phyloP scores from a whole-genome alignment of 176 grass and related monocot genomes.

The Leersia perrieri region DNA sequence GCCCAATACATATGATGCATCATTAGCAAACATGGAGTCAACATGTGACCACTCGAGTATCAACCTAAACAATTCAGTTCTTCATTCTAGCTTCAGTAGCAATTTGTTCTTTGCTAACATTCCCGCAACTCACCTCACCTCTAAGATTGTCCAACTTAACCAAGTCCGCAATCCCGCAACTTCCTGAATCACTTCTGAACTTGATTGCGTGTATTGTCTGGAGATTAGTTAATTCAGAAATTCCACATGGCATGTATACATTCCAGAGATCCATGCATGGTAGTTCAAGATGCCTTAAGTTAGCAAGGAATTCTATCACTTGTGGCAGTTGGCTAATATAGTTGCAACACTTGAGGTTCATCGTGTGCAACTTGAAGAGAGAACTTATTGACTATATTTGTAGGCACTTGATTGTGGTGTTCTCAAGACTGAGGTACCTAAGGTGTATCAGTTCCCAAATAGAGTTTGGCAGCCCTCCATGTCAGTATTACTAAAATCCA shows the following conservation, averaged over 20 bases:
- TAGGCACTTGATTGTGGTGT: conserved; percentile 28
- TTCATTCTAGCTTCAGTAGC: not conserved
- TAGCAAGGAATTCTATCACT: conserved; percentile 44
- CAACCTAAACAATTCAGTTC: conserved; percentile 27
- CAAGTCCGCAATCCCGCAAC: conserved; percentile 48
- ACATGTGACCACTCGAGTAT: conserved; percentile 33
- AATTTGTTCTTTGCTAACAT: conserved; percentile 14
- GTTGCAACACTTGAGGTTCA: conserved; percentile 41
- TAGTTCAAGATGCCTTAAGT: conserved; percentile 42
- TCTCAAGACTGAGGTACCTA: conserved; percentile 37
- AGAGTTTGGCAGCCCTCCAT: conserved; percentile 9
- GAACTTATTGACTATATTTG: conserved; percentile 24
- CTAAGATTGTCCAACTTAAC: conserved; percentile 42
- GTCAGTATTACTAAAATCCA: conserved; percentile 29
- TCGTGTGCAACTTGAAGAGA: conserved; percentile 48
- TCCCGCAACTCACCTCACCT: conserved; percentile 42
- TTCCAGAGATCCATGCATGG: conserved; percentile 6
- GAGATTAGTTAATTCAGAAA: conserved; percentile 45
- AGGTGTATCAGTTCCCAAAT: conserved; percentile 37
- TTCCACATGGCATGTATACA: conserved; percentile 32
- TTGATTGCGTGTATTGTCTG: conserved; percentile 43
- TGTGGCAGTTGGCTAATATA: conserved; percentile 34
- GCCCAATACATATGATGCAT: conserved; percentile 11
- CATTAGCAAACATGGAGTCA: conserved; percentile 18
- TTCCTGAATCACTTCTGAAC: conserved; percentile 15